These are phyloP conservation scores for Raddia guianensis DNA, from an alignment of 176 grass and related monocot species.

Conservation along the genomic window DNA sequence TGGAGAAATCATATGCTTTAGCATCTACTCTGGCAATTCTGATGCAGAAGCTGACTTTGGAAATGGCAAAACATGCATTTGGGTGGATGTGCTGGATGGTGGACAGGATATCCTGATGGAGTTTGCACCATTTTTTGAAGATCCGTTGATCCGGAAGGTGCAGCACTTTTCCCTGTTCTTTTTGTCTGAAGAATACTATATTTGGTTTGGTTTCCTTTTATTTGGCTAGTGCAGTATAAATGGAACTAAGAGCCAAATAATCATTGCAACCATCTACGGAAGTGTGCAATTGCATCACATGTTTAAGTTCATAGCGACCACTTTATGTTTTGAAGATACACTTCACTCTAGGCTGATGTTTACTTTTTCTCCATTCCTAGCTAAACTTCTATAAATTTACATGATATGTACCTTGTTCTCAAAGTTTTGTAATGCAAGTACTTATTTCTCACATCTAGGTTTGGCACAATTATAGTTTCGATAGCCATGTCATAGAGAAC, in stretches of 20 bases:
- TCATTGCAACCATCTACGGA: not conserved
- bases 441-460: conserved; percentile 61
- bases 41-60: conserved; percentile 80
- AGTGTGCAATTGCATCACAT: conserved; percentile 6
- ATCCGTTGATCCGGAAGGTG: conserved; percentile 86
- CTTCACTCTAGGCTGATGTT: not conserved
- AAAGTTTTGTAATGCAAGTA: conserved; percentile 32
- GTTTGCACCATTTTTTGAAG: conserved; percentile 94
- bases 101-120: conserved; percentile 77
- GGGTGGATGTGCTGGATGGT: conserved; percentile 97
- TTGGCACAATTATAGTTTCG: conserved; percentile 99
- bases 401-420: conserved; percentile 29
- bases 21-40: conserved; percentile 72
- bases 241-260: conserved; percentile 7
- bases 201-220: not conserved
- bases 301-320: conserved; percentile 12
- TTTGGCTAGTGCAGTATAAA: conserved; percentile 3
- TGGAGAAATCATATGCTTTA: conserved; percentile 94
- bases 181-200: conserved; percentile 4
- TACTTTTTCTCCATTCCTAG: not conserved
- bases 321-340: not conserved
- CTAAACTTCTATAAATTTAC: conserved; percentile 23
- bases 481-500: conserved; percentile 88
- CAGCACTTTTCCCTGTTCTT: conserved; percentile 14
- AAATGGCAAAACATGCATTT: conserved; percentile 91